A percentile compares a stretch with the other conserved stretches of the same genome.
phyloP scores from a whole-genome alignment of 2,329 filamentous ascomycete species.

The Tolypocladium endophyticum region DNA sequence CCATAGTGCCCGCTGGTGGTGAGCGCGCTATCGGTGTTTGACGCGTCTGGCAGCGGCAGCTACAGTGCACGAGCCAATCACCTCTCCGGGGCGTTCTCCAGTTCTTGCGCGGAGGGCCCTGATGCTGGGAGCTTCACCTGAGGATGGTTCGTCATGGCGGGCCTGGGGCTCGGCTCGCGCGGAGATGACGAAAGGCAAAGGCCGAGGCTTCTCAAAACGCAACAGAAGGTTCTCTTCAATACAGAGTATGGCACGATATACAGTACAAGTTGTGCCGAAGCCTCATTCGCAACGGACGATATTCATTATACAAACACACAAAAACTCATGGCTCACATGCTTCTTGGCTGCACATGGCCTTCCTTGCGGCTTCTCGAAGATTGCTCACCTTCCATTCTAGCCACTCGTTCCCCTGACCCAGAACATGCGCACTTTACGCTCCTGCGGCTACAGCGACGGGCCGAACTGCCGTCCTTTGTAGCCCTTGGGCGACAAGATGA shows the following conservation, averaged over 20 bases:
- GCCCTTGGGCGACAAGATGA: slow-evolving; percentile 31
- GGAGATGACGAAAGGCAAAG: background rate
- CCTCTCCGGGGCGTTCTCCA: background rate
- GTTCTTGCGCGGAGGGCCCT: background rate
- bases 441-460: background rate
- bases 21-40: background rate
- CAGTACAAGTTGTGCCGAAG: background rate
- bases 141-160: background rate
- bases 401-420: background rate
- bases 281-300: background rate
- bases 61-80: background rate
- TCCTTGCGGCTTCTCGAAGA: background rate
- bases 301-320: too few relatives aligned
- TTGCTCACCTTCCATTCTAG: background rate
- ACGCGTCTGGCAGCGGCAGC: background rate
- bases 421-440: background rate
- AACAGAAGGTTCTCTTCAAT: background rate
- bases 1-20: background rate
- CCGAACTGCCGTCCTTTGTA: slow-evolving; percentile 24
- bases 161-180: background rate
- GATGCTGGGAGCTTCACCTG: background rate
- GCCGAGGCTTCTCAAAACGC: background rate
- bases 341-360: background rate
- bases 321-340: background rate
- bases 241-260: background rate